Conservation (phyloP, 345 rosid species). For the Schrenkiella parvula region DNA sequence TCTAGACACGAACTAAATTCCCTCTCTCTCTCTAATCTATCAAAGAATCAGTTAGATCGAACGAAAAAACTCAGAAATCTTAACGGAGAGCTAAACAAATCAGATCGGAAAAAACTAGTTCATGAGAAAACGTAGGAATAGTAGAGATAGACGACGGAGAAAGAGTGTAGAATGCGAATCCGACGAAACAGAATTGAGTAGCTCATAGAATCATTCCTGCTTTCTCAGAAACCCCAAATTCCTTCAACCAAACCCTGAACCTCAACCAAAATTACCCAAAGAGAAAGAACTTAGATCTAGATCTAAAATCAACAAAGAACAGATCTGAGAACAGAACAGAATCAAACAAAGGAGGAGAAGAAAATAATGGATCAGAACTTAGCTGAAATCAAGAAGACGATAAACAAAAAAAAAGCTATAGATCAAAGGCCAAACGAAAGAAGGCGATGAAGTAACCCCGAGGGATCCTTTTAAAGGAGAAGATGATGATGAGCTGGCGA, state of each 20-base stretch:
- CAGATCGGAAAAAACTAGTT: conserved; percentile 25
- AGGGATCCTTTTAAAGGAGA: conserved; percentile 22
- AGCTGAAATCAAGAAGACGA: conserved; percentile 30
- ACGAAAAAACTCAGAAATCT: neutral
- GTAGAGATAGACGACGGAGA: conserved; percentile 90
- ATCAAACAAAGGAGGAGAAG: neutral
- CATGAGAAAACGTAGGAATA: conserved; percentile 86
- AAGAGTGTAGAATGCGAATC: conserved; percentile 74
- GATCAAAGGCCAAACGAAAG: conserved; percentile 24
- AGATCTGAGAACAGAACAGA: conserved; percentile 7
- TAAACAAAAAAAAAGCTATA: neutral
- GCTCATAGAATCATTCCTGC: conserved; percentile 51
- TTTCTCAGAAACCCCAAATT: conserved; percentile 9
- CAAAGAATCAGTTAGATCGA: neutral
- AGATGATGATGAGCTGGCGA: conserved; percentile 21
- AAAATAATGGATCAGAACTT: conserved; percentile 4
- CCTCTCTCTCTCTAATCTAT: conserved; percentile 9
- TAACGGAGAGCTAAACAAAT: neutral
- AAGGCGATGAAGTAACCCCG: conserved; percentile 7
- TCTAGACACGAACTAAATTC: neutral
- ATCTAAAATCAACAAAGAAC: neutral
- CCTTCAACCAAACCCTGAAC: neutral
- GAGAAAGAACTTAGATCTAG: conserved; percentile 31
- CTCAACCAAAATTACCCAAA: neutral
- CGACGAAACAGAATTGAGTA: conserved; percentile 58